A percentile compares a stretch with the other conserved stretches of the same genome.
Evolutionary conservation across 257 asterid genomes (phyloP).

Genomic region (Nicotiana obtusifolia): DNA sequence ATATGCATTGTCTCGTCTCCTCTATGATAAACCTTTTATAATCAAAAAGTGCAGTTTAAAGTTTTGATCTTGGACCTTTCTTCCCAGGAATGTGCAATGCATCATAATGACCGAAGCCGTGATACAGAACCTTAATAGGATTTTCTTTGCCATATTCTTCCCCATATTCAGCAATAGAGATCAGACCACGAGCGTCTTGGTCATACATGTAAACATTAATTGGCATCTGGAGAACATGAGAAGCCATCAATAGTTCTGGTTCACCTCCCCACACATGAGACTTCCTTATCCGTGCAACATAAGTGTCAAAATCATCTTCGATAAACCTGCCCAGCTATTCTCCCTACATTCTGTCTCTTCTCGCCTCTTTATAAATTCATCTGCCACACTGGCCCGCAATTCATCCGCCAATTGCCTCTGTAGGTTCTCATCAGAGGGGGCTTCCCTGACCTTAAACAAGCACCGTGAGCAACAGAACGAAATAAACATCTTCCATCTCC

Average conservation of each 20-base stretch:
- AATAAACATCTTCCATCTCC: too few relatives aligned
- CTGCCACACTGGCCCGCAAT: too few relatives aligned
- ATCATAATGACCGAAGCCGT: slow-evolving; percentile 92
- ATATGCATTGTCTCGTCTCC: not conserved
- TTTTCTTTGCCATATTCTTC: slow-evolving; percentile 77
- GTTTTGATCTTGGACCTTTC: slow-evolving; percentile 54
- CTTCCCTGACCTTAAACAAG: too few relatives aligned
- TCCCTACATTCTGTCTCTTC: slow-evolving; percentile 70
- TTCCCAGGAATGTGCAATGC: slow-evolving; percentile 56
- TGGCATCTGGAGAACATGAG: slow-evolving; percentile 90
- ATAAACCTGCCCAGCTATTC: slow-evolving; percentile 31
- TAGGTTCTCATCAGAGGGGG: too few relatives aligned
- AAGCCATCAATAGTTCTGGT: slow-evolving; percentile 95
- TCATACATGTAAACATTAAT: slow-evolving; percentile 84
- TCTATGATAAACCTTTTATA: not conserved
- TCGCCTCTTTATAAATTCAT: slow-evolving; percentile 77
- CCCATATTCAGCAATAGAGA: slow-evolving; percentile 88
- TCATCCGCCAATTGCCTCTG: too few relatives aligned
- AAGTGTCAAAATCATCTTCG: slow-evolving; percentile 81
- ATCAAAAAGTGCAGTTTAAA: slow-evolving; percentile 17
- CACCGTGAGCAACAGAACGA: too few relatives aligned
- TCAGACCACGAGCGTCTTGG: slow-evolving; percentile 60
- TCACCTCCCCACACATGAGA: slow-evolving; percentile 99
- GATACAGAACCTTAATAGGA: slow-evolving; percentile 70
- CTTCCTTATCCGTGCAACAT: slow-evolving; percentile 64